Evolutionary conservation across 768 basidiomycete species (phyloP), one percentile per base, ranked within the genome.

Genomic region (Pisolithus sp.): DNA sequence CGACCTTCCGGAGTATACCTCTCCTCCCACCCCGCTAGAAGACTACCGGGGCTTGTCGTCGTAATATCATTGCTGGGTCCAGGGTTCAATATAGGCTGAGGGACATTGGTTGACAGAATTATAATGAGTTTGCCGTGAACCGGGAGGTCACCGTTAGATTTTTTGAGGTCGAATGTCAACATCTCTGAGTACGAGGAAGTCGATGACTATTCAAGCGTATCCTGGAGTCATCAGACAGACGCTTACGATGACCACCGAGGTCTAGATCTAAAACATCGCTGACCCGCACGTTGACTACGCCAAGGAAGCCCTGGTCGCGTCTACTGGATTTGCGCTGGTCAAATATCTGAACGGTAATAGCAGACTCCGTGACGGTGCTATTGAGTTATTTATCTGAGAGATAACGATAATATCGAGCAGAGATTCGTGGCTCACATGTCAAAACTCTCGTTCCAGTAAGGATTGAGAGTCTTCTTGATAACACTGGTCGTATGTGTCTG

Each of bases 21-120:
- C 72, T 98, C 96, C 66, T 99, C 96, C 96, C 96, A 99, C 2
- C 96, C 96, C 53, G 94, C 88, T 2, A 96, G 96, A n/a, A 99
- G 76, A 50, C 83, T 85, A 2, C 96, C 94, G 1, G 81, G 75
- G 4, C 93, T 95, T 37, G 86, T 71, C n/a, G 81, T 81, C 7
- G 89, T 86, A 17, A 68, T 23, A 53, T 75, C 71, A 28, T 67
- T 73, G 24, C 66, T 71, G 7, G 88, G 88, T 4, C 89, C 85
- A 28, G 90, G 84, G 67, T 90, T 93, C 59, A 79, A 76, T 59
- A 94, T 90, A 36, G 93, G 90, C 58, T 85, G 82, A 52, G 72
- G 79, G 64, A 90, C 77, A 63, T 96, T 94, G 46, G 96, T 97
- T n/a, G 93, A 93, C 38, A 99, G 79, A 70, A 94, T 93, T 58